These are phyloP conservation scores for Rutstroemia sp. DNA, from an alignment of 2,329 filamentous ascomycete genomes.

Conservation along the genomic window DNA sequence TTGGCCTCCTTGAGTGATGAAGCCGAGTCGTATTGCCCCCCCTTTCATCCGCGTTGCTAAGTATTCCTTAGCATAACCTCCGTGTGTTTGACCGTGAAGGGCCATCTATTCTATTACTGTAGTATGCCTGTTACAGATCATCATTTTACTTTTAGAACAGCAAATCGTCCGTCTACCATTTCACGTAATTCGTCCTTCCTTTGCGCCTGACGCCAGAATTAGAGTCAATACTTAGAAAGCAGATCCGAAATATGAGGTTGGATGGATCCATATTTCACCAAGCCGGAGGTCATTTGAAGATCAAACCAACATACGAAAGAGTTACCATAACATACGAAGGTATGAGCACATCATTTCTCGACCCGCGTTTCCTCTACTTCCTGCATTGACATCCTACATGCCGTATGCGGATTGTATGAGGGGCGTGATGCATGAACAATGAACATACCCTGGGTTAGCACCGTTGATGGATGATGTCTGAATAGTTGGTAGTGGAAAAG, in stretches of 20 bases:
- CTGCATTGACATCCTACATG: conserved; percentile 5
- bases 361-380: not conserved
- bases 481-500: not conserved
- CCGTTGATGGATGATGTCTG: conserved; percentile 11
- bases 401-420: conserved; percentile 7
- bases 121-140: not conserved
- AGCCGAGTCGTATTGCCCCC: not conserved
- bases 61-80: too few species aligned
- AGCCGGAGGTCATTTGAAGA: not conserved
- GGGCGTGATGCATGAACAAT: conserved; percentile 15
- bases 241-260: not conserved
- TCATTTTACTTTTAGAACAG: not conserved
- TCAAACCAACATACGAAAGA: not conserved
- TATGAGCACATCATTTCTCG: conserved; percentile 5
- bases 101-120: too few species aligned
- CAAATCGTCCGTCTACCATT: not conserved
- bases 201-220: not conserved
- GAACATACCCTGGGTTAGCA: conserved; percentile 4
- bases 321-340: not conserved
- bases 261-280: not conserved
- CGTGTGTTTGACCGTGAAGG: too few species aligned
- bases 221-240: not conserved
- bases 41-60: not conserved
- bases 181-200: not conserved
- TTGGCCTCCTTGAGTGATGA: not conserved